Base-by-base conservation (phyloP, 2,329 filamentous ascomycete genomes). In the Graphilbum fragrans region DNA sequence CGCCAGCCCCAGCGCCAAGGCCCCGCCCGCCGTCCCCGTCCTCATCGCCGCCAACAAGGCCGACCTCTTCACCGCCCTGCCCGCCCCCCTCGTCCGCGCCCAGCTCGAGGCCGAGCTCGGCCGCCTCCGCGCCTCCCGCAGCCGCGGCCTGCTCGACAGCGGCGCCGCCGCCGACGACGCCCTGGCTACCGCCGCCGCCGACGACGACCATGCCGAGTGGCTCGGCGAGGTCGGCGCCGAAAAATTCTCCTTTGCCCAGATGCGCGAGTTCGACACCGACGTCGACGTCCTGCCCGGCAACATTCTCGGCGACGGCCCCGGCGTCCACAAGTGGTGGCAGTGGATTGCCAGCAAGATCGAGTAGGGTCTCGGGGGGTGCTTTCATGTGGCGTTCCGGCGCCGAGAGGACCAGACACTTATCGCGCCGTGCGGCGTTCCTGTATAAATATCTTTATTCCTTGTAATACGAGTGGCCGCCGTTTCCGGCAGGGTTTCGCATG, bases 31-130 rank as follows among this genome's bases (percentile, higher is more conserved):
- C 19, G 70, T 92, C 9, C 79, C 84, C 0, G 71, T 98, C 8
- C 70, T 98, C 29, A 67, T 98, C 27, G 88, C 87, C 2, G 88
- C 87, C 41, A 98, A 96, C 63, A 98, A 98, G 70, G 74, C 87
- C 56, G 92, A 98, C 58, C 70, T 98, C 1, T 98, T 98, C 58
- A 95, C 92, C 0, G 86, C 90, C 8, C 65, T 95, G 39, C 92
- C 92, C 0, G 75, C 84, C 0, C 71, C 74, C 6, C 67, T 93
- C 25, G 84, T 95, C 45, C 81, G 76, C 59, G 70, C 70, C 41
- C 76, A 74, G 48, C 67, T 98, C 14, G 88, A 96, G 63, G 67
- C 71, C 12, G 90, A 95, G 58, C 77, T 96, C 45, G 77, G 80
- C 21, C 76, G 82, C 38, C 82, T 96, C 40, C 75, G 90, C 37